Evolutionary conservation across 2,329 filamentous ascomycete species (phyloP).

Genomic region (Fusarium subtropicale): DNA sequence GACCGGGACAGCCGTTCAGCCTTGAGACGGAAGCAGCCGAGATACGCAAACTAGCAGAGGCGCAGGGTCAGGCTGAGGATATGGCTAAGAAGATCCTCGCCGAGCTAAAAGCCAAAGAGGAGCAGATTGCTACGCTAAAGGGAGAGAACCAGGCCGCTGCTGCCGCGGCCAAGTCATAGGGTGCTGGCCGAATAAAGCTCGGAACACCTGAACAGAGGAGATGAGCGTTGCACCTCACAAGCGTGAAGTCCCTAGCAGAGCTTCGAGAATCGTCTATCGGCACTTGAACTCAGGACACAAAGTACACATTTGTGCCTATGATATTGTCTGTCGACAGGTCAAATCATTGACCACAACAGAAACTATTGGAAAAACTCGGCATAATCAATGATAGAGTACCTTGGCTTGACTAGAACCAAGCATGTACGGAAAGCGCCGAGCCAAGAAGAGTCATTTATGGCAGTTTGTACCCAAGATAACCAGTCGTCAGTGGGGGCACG

Average conservation of each 20-base stretch:
- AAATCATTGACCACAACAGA: background rate
- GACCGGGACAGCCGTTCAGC: constrained; percentile 78
- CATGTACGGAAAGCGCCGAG: background rate
- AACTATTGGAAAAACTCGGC: background rate
- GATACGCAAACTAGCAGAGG: constrained; percentile 70
- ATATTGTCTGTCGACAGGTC: background rate
- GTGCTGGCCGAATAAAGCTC: constrained; percentile 9
- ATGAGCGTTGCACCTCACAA: background rate
- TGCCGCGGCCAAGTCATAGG: constrained; percentile 50
- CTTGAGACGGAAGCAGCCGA: constrained; percentile 75
- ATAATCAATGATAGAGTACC: background rate
- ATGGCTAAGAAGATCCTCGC: constrained; percentile 69
- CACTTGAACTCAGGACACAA: background rate
- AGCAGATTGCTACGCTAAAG: constrained; percentile 70
- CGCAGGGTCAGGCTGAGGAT: constrained; percentile 71
- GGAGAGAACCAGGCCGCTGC: constrained; percentile 65
- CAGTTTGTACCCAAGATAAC: background rate
- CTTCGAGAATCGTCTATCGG: background rate
- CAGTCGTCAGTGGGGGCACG: background rate
- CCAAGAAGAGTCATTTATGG: background rate
- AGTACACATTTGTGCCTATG: background rate
- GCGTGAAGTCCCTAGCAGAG: background rate
- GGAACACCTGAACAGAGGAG: constrained; percentile 7
- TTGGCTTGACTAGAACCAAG: background rate
- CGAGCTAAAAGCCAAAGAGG: constrained; percentile 73